phyloP scores from a whole-genome alignment of 805 yeast genomes.

The Torulaspora maleeae region DNA sequence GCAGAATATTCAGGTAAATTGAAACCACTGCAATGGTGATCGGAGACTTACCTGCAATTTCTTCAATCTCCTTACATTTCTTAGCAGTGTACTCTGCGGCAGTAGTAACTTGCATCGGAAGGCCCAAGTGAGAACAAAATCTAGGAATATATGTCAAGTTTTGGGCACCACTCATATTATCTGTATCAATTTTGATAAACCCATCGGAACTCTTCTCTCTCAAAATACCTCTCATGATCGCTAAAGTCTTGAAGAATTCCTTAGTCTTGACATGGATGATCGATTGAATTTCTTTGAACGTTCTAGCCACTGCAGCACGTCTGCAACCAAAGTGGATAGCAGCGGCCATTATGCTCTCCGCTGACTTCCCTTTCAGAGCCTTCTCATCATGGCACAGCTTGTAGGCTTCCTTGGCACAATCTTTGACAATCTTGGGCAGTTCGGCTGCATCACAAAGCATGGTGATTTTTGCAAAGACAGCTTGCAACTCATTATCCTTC shows the following conservation, averaged over 20 bases:
- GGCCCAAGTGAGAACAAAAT: constrained; percentile 91
- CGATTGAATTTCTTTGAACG: constrained; percentile 94
- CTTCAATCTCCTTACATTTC: constrained; percentile 84
- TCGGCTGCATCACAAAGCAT: constrained; percentile 97
- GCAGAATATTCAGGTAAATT: constrained; percentile 85
- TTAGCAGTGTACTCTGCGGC: constrained; percentile 92
- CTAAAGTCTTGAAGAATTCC: constrained; percentile 89
- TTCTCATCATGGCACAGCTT: constrained; percentile 85
- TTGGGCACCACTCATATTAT: constrained; percentile 63
- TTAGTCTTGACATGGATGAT: constrained; percentile 88
- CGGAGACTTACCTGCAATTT: constrained; percentile 93
- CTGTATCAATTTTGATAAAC: constrained; percentile 39
- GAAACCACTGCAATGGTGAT: constrained; percentile 97
- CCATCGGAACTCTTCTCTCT: constrained; percentile 42
- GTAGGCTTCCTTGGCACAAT: constrained; percentile 95
- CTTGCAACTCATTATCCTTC: constrained; percentile 79
- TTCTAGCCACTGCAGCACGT: constrained; percentile 87
- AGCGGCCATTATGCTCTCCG: constrained; percentile 94
- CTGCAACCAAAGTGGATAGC: constrained; percentile 92
- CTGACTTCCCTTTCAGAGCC: constrained; percentile 81
- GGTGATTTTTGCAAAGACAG: constrained; percentile 85
- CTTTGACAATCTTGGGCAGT: constrained; percentile 90
- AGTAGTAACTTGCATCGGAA: constrained; percentile 75
- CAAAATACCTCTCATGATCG: constrained; percentile 69
- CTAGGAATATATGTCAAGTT: constrained; percentile 95